Conservation (phyloP, 495 filamentous ascomycete species). For the Tuber aestivum region DNA sequence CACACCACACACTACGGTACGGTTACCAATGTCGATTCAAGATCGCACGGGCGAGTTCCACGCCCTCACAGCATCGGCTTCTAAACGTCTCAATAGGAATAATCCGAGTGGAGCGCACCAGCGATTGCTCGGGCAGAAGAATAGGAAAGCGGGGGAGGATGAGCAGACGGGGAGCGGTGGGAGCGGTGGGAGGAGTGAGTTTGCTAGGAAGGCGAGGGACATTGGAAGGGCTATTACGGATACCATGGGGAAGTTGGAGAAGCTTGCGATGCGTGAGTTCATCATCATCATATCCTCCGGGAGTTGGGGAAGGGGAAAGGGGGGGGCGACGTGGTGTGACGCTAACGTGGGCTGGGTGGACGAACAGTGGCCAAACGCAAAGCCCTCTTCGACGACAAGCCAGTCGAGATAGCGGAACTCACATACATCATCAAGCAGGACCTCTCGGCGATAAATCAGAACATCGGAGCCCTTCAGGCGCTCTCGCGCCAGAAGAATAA, state of each 20-base stretch:
- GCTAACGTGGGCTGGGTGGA: constrained; percentile 7
- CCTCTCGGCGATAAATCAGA: constrained; percentile 75
- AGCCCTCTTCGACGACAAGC: constrained; percentile 92
- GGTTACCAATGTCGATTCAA: constrained; percentile 69
- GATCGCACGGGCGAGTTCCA: constrained; percentile 93
- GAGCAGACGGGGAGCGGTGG: constrained; percentile 45
- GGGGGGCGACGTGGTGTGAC: constrained; percentile 8
- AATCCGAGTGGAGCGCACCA: constrained; percentile 44
- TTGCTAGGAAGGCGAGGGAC: constrained; percentile 80
- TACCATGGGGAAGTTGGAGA: constrained; percentile 90
- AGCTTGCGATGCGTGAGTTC: constrained; percentile 72
- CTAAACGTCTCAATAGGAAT: constrained; percentile 48
- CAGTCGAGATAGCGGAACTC: constrained; percentile 93
- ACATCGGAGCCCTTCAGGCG: constrained; percentile 73
- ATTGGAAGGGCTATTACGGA: constrained; percentile 84
- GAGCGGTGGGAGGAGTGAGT: constrained; percentile 64
- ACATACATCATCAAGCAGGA: constrained; percentile 98
- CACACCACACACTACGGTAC: constrained; percentile 1
- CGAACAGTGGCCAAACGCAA: constrained; percentile 81
- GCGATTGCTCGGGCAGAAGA: constrained; percentile 42
- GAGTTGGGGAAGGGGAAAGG: background rate
- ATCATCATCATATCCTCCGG: background rate
- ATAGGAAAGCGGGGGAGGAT: constrained; percentile 21
- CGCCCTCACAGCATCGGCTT: constrained; percentile 67
- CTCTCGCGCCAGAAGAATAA: constrained; percentile 63